A percentile compares a stretch with the other conserved stretches of the same genome.
Conservation (phyloP, 1,284 basidiomycete genomes). For the Leccinum pseudoinsigne region DNA sequence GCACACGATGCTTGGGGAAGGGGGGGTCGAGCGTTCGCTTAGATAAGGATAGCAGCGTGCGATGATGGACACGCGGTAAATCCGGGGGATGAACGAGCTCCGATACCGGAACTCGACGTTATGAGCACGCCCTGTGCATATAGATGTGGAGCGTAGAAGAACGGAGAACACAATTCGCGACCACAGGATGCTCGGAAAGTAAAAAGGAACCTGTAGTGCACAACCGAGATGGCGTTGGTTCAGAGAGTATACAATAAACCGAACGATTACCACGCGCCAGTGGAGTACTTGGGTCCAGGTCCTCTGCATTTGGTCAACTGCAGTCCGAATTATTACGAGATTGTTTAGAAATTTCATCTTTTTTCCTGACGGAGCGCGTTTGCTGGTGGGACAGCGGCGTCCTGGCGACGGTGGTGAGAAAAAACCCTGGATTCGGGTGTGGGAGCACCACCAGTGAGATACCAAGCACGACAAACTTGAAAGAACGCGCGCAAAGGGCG, state of each 20-base stretch:
- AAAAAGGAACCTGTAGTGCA: conserved; percentile 4
- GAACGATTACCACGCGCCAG: conserved; percentile 27
- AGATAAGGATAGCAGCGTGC: conserved; percentile 26
- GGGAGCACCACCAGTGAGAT: conserved; percentile 14
- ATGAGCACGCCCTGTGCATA: not conserved
- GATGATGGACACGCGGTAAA: conserved; percentile 12
- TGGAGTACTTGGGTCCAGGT: conserved; percentile 33
- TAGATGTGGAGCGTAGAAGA: conserved; percentile 3
- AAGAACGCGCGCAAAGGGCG: conserved; percentile 31
- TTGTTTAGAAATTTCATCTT: not conserved
- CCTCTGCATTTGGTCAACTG: conserved; percentile 14
- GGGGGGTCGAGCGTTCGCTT: conserved; percentile 17
- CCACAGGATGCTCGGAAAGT: conserved; percentile 22
- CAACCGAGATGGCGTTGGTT: not conserved
- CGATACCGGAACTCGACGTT: conserved; percentile 27
- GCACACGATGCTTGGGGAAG: not conserved
- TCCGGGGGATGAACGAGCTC: conserved; percentile 23
- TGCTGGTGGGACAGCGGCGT: conserved; percentile 13
- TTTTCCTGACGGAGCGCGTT: conserved; percentile 7
- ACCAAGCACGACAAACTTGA: conserved; percentile 10
- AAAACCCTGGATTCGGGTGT: conserved; percentile 22
- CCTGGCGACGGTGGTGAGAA: conserved; percentile 23
- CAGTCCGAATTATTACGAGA: conserved; percentile 25
- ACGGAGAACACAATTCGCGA: conserved; percentile 6
- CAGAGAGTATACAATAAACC: conserved; percentile 15